Evolutionary conservation across 169 alveolate species (phyloP).

Genomic region (Theileria luwenshuni): DNA sequence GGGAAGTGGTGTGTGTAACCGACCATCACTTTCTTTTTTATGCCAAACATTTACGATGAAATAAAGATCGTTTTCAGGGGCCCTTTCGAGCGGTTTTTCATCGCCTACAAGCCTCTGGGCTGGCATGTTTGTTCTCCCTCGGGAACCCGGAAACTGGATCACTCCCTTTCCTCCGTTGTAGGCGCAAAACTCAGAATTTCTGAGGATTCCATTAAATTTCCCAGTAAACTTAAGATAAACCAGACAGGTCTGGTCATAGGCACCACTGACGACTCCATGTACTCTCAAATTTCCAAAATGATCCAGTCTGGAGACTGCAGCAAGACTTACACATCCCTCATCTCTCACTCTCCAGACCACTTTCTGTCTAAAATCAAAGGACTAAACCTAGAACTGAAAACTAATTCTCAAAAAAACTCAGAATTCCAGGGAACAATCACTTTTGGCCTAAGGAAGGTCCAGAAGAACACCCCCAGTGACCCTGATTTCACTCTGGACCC

Average conservation of each 20-base stretch:
- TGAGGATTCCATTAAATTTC: slow-evolving; percentile 36
- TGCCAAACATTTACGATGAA: slow-evolving; percentile 43
- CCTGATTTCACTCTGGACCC: neutral
- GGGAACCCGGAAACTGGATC: slow-evolving; percentile 12
- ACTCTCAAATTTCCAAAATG: slow-evolving; percentile 3
- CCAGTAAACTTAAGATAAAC: slow-evolving; percentile 45
- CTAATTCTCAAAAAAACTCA: neutral
- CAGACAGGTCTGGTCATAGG: slow-evolving; percentile 62
- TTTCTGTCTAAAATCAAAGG: neutral
- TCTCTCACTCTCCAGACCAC: neutral
- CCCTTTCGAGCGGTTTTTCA: slow-evolving; percentile 50
- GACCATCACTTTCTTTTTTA: no score
- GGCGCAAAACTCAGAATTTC: slow-evolving; percentile 55
- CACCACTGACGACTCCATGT: slow-evolving; percentile 58
- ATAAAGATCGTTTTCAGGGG: slow-evolving; percentile 51
- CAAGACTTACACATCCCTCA: slow-evolving; percentile 46
- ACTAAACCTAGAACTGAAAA: neutral
- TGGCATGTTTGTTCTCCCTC: slow-evolving; percentile 56
- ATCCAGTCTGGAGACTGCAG: slow-evolving; percentile 22
- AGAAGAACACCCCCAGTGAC: slow-evolving; percentile 5
- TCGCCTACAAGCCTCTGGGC: slow-evolving; percentile 64
- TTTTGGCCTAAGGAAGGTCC: neutral
- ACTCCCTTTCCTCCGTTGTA: slow-evolving; percentile 44
- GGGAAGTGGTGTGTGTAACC: no score
- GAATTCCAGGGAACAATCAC: neutral